Evolutionary conservation across 169 alveolate genomes (phyloP).

Genomic region (Babesia divergens): DNA sequence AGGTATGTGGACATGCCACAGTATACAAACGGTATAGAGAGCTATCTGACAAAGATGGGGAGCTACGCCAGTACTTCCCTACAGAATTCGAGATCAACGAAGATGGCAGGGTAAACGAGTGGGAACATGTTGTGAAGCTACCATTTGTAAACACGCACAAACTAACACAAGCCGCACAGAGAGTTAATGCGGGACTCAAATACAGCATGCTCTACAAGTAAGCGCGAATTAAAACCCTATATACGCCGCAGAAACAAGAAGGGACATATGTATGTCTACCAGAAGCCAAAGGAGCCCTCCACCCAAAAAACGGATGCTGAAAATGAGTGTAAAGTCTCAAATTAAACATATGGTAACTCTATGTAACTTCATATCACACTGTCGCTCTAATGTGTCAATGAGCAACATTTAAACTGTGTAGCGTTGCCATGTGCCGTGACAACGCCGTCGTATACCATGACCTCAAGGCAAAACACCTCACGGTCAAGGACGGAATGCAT

Average conservation of each 20-base stretch:
- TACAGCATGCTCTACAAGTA: slow-evolving; percentile 47
- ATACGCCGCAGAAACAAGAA: slow-evolving; percentile 37
- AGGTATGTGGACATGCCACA: slow-evolving; percentile 1
- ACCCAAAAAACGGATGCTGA: neutral
- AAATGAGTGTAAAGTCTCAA: neutral
- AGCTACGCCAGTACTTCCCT: slow-evolving; percentile 58
- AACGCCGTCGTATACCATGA: slow-evolving; percentile 25
- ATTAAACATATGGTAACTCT: neutral
- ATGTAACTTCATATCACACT: neutral
- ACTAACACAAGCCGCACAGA: slow-evolving; percentile 47
- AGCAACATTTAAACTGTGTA: neutral
- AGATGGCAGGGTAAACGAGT: slow-evolving; percentile 60
- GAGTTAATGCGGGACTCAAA: slow-evolving; percentile 52
- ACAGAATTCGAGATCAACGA: slow-evolving; percentile 58
- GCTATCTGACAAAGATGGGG: slow-evolving; percentile 29
- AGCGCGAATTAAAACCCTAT: neutral
- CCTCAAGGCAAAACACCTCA: slow-evolving; percentile 22
- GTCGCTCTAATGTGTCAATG: neutral
- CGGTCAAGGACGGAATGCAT: slow-evolving; percentile 55
- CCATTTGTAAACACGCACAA: slow-evolving; percentile 60
- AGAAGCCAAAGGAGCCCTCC: slow-evolving; percentile 21
- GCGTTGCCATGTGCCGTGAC: slow-evolving; percentile 30
- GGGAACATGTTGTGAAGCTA: slow-evolving; percentile 66
- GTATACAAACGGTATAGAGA: neutral
- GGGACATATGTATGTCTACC: slow-evolving; percentile 55